Conservation (phyloP, 306 rosid genomes). For the Spatholobus suberectus region DNA sequence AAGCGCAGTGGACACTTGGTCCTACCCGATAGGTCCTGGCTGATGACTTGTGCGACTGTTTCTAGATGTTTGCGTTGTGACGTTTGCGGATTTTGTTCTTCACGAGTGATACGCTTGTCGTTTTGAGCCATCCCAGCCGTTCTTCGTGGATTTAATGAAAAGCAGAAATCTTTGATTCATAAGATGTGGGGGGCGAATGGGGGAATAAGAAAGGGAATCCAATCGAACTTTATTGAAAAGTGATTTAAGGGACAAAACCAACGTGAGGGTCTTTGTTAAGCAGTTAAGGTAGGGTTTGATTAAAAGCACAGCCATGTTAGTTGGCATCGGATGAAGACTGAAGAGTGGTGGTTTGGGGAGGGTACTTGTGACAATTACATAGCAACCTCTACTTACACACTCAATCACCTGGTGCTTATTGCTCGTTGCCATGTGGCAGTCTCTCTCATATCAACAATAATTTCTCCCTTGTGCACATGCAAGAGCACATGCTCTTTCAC, state of each 20-base stretch:
- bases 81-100: conserved; percentile 42
- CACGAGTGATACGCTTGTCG: conserved; percentile 32
- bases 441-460: conserved; percentile 49
- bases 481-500: conserved; percentile 43
- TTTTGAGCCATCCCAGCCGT: conserved; percentile 14
- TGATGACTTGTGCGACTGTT: conserved; percentile 30
- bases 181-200: neutral
- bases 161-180: conserved; percentile 5
- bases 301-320: conserved; percentile 60
- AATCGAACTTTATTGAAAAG: conserved; percentile 40
- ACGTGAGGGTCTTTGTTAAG: conserved; percentile 65
- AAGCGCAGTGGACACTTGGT: conserved; percentile 40
- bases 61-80: conserved; percentile 9
- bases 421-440: conserved; percentile 43
- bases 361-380: conserved; percentile 54
- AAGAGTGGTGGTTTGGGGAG: neutral
- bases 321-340: conserved; percentile 37
- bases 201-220: conserved; percentile 20
- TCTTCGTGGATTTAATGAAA: conserved; percentile 1
- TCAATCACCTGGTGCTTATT: conserved; percentile 43
- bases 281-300: conserved; percentile 45
- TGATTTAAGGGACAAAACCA: conserved; percentile 42
- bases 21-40: conserved; percentile 42
- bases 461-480: conserved; percentile 58
- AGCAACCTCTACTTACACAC: conserved; percentile 47